phyloP scores from a whole-genome alignment of 148 eudicot genomes.

The Vaccinium vitisidaea region DNA sequence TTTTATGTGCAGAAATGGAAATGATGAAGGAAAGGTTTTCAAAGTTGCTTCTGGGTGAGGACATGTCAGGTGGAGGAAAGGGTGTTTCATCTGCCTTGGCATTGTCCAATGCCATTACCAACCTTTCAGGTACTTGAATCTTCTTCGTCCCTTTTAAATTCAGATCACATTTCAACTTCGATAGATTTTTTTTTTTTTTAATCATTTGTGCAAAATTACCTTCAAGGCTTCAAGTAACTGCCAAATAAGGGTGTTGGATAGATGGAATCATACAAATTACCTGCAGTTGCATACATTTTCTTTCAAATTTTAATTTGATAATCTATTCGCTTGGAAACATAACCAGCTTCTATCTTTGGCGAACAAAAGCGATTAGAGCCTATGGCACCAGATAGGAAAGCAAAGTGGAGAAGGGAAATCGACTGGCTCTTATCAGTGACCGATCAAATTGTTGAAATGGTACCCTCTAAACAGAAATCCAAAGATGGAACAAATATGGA shows the following conservation, averaged over 20 bases:
- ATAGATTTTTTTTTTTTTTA: not conserved
- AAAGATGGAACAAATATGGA: slow-evolving; percentile 71
- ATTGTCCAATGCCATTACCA: slow-evolving; percentile 67
- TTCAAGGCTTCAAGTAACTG: not conserved
- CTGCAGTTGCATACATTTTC: not conserved
- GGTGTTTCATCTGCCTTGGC: slow-evolving; percentile 67
- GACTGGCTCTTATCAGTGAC: slow-evolving; percentile 80
- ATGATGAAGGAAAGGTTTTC: slow-evolving; percentile 53
- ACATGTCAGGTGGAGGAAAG: slow-evolving; percentile 67
- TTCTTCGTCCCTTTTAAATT: not conserved
- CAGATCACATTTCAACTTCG: not conserved
- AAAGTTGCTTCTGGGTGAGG: slow-evolving; percentile 55
- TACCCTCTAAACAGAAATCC: slow-evolving; percentile 52
- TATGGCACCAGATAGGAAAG: slow-evolving; percentile 53
- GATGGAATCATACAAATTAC: not conserved
- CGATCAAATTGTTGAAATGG: slow-evolving; percentile 69
- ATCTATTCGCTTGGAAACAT: not conserved
- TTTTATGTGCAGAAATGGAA: slow-evolving; percentile 26
- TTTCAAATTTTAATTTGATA: not conserved
- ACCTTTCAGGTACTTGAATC: slow-evolving; percentile 55
- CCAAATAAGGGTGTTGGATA: not conserved
- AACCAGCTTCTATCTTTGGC: slow-evolving; percentile 75
- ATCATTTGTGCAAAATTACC: not conserved
- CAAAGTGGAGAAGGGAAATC: slow-evolving; percentile 70
- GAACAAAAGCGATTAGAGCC: slow-evolving; percentile 61